Evolutionary conservation across 1,284 basidiomycete genomes (phyloP), one percentile per base, ranked within the genome.

Genomic region (Cronartium quercuum): DNA sequence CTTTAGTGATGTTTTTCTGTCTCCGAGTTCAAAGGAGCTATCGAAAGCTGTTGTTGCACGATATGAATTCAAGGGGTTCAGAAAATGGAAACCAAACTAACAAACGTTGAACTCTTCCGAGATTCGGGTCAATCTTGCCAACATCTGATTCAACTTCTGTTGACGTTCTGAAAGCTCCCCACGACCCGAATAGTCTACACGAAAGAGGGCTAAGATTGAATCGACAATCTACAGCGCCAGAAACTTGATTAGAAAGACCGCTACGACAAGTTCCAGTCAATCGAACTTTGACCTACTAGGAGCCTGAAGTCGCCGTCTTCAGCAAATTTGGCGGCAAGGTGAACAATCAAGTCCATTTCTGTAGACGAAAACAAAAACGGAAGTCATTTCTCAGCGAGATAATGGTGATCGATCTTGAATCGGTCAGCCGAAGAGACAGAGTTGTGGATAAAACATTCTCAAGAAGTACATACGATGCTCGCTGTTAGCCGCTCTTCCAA

Each of bases 151-250:
- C 44, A 85, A 81, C 80, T 84, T 84, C 81, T 84, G 92, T 80
- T 95, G 93, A 63, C 93, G 85, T 83, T 95, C 93, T 75, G 91
- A 92, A 34, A 96, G 83, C 82, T 96, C 93, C 38, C 94, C 94
- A 83, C 93, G 85, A 10, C 93, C 94, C 5, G 91, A 91, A 81
- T 86, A 96, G 82, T 96, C 94, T 21, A 92, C 91, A 12, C 83
- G 82, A 83, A 96, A 96, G 9, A 95, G 85, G 38, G 94, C 94
- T 91, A 97, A 94, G 78, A 96, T 94, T 77, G 91, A 93, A 81
- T 97, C 91, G 37, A 92, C 88, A 77, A 96, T 91, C 90, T 92
- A 77, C 2, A 57, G 24, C 62, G 66, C 37, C 21, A 41, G 13
- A 21, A 41, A 64, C 55, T 1, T 29, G n/a, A n/a, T 24, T 51